Evolutionary conservation across 108 stramenopile species (phyloP).

Genomic region (Fragilaria radians): DNA sequence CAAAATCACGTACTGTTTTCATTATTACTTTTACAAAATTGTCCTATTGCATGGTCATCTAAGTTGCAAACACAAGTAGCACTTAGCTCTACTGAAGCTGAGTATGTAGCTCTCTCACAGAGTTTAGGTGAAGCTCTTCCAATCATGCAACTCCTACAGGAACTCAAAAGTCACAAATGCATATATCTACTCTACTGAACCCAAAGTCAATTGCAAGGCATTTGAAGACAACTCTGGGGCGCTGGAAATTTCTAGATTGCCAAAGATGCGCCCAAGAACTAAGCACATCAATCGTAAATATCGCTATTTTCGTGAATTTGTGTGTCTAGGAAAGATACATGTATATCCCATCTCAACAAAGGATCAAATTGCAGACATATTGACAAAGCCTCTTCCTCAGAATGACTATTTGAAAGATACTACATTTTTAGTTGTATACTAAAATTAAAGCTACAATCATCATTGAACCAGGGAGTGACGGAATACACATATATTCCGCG

Average conservation of each 20-base stretch:
- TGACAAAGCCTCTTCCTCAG: conserved; percentile 18
- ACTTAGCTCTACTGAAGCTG: conserved; percentile 20
- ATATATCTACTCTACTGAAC: background rate
- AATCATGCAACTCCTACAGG: conserved; percentile 22
- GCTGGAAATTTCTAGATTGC: conserved; percentile 9
- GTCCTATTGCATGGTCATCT: conserved; percentile 16
- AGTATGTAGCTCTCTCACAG: conserved; percentile 8
- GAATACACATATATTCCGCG: too few species aligned
- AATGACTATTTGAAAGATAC: too few species aligned
- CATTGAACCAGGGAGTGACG: too few species aligned
- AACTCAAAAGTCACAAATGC: conserved; percentile 3
- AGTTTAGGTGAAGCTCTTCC: conserved; percentile 22
- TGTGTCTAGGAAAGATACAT: conserved; percentile 8
- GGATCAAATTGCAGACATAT: conserved; percentile 8
- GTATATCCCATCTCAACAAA: conserved; percentile 16
- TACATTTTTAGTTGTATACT: too few species aligned
- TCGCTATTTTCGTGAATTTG: conserved; percentile 20
- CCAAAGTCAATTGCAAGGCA: conserved; percentile 16
- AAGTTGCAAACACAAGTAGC: conserved; percentile 22
- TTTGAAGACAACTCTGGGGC: conserved; percentile 37
- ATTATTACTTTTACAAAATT: conserved; percentile 24
- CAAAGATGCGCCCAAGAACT: conserved; percentile 18
- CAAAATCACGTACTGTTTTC: conserved; percentile 14
- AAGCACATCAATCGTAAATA: conserved; percentile 10
- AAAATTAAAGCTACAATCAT: too few species aligned